Base-by-base conservation (phyloP, 1,284 basidiomycete species). In the Ceratobasidium sp. region DNA sequence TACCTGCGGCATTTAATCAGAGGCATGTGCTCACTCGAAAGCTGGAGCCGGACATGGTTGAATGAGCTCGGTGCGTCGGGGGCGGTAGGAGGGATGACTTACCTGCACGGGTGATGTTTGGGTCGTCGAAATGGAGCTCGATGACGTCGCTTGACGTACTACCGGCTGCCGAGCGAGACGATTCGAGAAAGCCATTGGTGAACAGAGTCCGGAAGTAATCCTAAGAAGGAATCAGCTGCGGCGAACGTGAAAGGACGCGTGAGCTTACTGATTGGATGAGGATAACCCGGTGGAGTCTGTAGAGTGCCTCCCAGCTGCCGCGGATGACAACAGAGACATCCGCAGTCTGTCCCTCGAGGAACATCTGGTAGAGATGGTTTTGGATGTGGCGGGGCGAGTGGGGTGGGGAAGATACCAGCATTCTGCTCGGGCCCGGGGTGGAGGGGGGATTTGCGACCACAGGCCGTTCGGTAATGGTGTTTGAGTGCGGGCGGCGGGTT, bases 171-270 rank as follows among this genome's bases (percentile, higher is more conserved):
- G 77, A 73, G 59, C 77, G 74, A n/a, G 79, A 79, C 0, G 88
- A 87, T 78, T 91, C 94, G 9, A 85, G 83, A 78, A 94, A 96
- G 1, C 92, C 94, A 4, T 88, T 86, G 5, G 89, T 90, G 80
- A 95, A 96, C 21, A 95, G 84, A 38, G 90, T 88, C 66, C 87
- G 86, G 81, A 95, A 96, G 84, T 93, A 96, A 12, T 88, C 92
- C 92, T 89, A 75, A 1, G 72, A 36, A 21, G 40, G 40, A 23
- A 46, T 8, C 44, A 59, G 46, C 66, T 38, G 46, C 40, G 30
- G 28, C 3, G n/a, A 38, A 25, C 44, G 61, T 67, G 16, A 44
- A 28, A 72, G 30, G 44, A 74, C 74, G 44, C 44, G 18, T n/a
- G 54, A 30, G 83, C 87, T 77, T 73, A 91, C 92, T 58, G 92